Evolutionary conservation across 805 yeast genomes (phyloP), one percentile per base, ranked within the genome.

Genomic region (Candida sonorensis): DNA sequence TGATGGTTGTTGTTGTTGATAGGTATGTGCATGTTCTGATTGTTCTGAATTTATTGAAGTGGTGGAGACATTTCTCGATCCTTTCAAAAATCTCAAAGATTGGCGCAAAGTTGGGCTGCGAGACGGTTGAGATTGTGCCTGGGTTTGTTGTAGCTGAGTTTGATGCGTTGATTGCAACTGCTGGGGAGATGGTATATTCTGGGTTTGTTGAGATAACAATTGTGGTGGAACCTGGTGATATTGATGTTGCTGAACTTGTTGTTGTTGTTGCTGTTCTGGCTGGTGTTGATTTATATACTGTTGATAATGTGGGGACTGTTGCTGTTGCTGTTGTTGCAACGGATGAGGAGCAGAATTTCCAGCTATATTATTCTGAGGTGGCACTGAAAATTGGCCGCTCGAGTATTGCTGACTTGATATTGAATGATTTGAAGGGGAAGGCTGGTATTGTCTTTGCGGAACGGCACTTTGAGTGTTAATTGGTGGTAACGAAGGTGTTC

Each of bases 31-130:
- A 18, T 26, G 14, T 11, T 45, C 42, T 8, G 34, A 26, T 21
- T 14, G 18, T 23, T 49, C 51, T 1, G 51, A 42, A 10, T 42
- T 27, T 7, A 52, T 34, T 2, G 54, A 45, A 1, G 50, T 32
- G 2, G 53, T 36, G 1, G 53, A 46, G 3, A 42, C 38, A 26
- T 50, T 55, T 29, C 53, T 39, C 2, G 49, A 36, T 9, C 57
- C 56, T 19, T 59, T 41, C n/a, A 62, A 36, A 17, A 62, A 53
- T 26, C 52, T 59, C 15, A 56, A 36, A 1, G 67, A 62, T 36
- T 63, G 67, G 12, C 63, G 56, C 23, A 62, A 37, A 10, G 55
- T 55, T 1, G 68, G 68, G 25, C 62, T 53, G 41, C 55, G 44
- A 16, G 32, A 37, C 7, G 38, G 41, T 39, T 8, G 40, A 21